Base-by-base conservation (phyloP, 1,284 basidiomycete genomes). In the Trichosporon sp. region DNA sequence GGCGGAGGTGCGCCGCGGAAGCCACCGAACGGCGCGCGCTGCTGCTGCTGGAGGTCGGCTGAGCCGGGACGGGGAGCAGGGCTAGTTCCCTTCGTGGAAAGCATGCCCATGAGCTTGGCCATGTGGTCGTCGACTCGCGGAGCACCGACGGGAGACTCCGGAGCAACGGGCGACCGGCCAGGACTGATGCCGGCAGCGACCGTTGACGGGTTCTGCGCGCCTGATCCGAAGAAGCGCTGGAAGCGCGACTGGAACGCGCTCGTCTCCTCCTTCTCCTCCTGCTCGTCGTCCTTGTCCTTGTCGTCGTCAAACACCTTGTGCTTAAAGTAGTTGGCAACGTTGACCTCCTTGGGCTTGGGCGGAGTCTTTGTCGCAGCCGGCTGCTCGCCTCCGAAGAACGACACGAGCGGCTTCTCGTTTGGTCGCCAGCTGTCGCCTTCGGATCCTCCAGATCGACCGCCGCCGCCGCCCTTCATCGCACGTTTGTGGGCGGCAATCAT, bases 401-500 rank as follows among this genome's bases (percentile, higher is more conserved):
- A 69, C 7, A 72, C 70, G 16, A 74, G 61, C 11, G 65, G 69
- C 61, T 73, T 73, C 4, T 65, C 66, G n/a, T 70, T 64, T 27
- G 67, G 56, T 52, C 68, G 65, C 65, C 65, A 67, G 61, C 54
- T 65, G 60, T 65, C 64, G 4, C 27, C 40, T 11, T 32, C 37
- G 29, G 32, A 40, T 9, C 61, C 63, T 11, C 29, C 37, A 23
- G 32, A 40, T 9, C 61, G 62, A 23, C 67, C 64, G 9, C 63
- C 37, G 58, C 63, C 64, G 61, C 49, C 49, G 8, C 68, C 64
- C 65, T 74, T 76, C 73, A 74, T 73, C 7, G 66, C 70, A 11
- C 72, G 68, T 61, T 75, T 75, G 64, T 79, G 76, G 8, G 73
- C 74, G 3, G 76, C 76, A 36, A 78, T 77, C 71, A 75, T 73